These are phyloP conservation scores for Eucalyptus melliodora DNA, from an alignment of 345 rosid genomes.

Conservation along the genomic window DNA sequence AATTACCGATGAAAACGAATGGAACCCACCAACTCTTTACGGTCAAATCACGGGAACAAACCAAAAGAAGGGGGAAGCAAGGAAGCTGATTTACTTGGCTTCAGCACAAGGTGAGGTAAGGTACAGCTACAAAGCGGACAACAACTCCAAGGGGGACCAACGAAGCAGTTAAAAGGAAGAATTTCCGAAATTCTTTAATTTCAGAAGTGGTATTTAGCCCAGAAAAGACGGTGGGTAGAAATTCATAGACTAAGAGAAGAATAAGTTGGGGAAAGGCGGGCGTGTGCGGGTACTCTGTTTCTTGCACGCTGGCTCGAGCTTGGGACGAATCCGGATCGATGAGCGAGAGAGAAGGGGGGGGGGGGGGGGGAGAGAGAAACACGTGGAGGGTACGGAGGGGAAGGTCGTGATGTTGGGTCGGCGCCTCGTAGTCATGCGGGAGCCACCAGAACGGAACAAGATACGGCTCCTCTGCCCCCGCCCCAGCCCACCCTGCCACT, in stretches of 20 bases:
- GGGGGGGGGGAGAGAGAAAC: too few relatives aligned
- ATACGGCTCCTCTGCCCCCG: neutral
- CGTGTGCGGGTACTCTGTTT: neutral
- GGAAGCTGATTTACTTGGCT: neutral
- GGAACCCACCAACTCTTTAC: neutral
- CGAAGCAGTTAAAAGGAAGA: neutral
- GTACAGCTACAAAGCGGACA: neutral
- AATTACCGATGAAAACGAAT: neutral
- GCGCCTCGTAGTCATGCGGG: neutral
- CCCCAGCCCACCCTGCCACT: neutral
- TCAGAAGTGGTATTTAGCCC: neutral
- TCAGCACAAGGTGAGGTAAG: neutral
- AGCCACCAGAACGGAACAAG: neutral
- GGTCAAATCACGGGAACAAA: neutral
- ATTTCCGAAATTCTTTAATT: neutral
- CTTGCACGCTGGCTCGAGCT: neutral
- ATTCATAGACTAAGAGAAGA: neutral
- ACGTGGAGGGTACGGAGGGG: neutral
- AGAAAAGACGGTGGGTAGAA: neutral
- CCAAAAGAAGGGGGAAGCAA: neutral
- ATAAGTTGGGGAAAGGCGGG: neutral
- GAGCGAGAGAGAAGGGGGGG: neutral
- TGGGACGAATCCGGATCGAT: neutral
- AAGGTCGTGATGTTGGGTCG: neutral
- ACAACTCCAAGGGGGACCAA: neutral